Conservation (phyloP, 2,329 filamentous ascomycete genomes). For the Chalara sp. region DNA sequence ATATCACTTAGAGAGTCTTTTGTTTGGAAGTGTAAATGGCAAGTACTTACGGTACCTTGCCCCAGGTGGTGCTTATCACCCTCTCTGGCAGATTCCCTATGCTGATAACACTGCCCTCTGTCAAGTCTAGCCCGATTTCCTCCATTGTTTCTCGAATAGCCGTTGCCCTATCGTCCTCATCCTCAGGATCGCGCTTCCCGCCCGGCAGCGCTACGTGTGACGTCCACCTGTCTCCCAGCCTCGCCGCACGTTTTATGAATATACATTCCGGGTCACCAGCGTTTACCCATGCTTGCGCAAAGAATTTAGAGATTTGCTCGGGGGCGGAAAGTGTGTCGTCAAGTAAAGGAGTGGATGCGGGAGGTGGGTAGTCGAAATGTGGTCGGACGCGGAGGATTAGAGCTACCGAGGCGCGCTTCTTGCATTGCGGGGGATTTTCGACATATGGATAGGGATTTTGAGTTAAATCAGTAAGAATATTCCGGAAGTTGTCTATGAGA, state of each 20-base stretch:
- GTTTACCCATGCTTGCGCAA: constrained; percentile 57
- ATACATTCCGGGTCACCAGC: constrained; percentile 61
- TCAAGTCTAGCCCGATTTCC: constrained; percentile 59
- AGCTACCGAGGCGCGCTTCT: constrained; percentile 54
- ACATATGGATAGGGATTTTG: constrained; percentile 41
- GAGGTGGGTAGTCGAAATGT: constrained; percentile 45
- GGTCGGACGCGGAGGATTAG: constrained; percentile 57
- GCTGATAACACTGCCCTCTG: constrained; percentile 34
- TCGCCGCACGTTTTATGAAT: constrained; percentile 62
- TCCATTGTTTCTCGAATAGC: constrained; percentile 59
- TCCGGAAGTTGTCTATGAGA: constrained; percentile 11
- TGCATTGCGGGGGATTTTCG: constrained; percentile 32
- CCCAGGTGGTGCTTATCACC: constrained; percentile 60
- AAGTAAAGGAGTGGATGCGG: constrained; percentile 14
- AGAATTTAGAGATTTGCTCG: constrained; percentile 48
- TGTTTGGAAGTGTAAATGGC: not conserved
- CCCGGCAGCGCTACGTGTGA: constrained; percentile 63
- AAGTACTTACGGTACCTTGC: constrained; percentile 49
- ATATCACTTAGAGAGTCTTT: no score
- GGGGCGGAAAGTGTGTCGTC: constrained; percentile 19
- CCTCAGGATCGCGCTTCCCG: constrained; percentile 55
- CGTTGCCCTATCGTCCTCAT: constrained; percentile 54
- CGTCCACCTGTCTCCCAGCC: constrained; percentile 62
- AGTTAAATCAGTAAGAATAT: constrained; percentile 28
- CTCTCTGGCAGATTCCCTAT: constrained; percentile 60